Evolutionary conservation across 2,329 filamentous ascomycete genomes (phyloP), one percentile per base, ranked within the genome.

Genomic region (Ophiostoma pallidulum): DNA sequence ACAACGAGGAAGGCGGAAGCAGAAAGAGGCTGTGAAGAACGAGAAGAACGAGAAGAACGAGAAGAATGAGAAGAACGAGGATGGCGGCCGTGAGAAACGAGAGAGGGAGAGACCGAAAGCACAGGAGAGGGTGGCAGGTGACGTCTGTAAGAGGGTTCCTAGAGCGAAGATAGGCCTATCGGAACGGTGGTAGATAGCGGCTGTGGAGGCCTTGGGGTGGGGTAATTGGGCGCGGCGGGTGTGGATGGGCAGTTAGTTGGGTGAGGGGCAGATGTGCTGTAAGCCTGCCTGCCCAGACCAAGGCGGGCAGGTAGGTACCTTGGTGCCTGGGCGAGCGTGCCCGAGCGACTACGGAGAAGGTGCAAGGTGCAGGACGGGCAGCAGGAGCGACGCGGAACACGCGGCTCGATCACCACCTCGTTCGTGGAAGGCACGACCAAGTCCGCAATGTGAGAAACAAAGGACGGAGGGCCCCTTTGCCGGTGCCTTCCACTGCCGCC

Each of bases 181-280:
- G 36, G 44, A 29, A n/a, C n/a, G n/a, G 28, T 24, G 28, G 36
- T 26, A 44, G 48, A 47, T 36, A 47, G 40, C 20, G 29, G 32
- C 39, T 31, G 39, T 32, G 42, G 42, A 36, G 37, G 37, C 31
- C 16, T 43, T 8, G 10, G 33, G 28, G 48, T 46, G 43, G 48
- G 48, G 48, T 46, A 43, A 33, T 19, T 24, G 43, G 24, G 18
- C 2, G 42, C 12, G 29, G 33, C n/a, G 16, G 35, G 22, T 22
- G 24, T 28, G 35, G 32, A 37, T 29, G 33, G 22, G 35, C 18
- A 38, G 28, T n/a, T n/a, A n/a, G n/a, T n/a, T n/a, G n/a, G 26
- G 43, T 46, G 42, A 50, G 48, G 47, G 47, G 47, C 42, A 49
- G 13, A n/a, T n/a, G n/a, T n/a, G n/a, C n/a, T n/a, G n/a, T n/a